Evolutionary conservation across 768 basidiomycete species (phyloP).

Genomic region (Russula emetica): DNA sequence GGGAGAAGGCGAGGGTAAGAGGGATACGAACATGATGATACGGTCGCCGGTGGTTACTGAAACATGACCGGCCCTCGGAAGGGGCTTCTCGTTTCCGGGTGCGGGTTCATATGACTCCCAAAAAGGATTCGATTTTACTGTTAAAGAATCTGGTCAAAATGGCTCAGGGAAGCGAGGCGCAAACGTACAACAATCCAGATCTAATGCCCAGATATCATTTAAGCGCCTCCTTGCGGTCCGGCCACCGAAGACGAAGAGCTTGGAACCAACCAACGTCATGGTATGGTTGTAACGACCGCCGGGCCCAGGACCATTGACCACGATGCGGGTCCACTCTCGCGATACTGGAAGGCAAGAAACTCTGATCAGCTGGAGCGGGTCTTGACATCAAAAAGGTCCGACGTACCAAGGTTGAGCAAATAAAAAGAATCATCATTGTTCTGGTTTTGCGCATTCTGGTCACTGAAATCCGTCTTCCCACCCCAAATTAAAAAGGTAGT

Average conservation of each 20-base stretch:
- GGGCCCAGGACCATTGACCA: slow-evolving; percentile 56
- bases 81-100: slow-evolving; percentile 55
- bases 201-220: slow-evolving; percentile 94
- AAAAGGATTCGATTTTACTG: slow-evolving; percentile 69
- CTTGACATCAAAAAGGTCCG: slow-evolving; percentile 2
- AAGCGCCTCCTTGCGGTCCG: slow-evolving; percentile 71
- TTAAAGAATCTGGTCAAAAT: slow-evolving; percentile 7
- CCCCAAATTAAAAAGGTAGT: slow-evolving; percentile 92
- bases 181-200: slow-evolving; percentile 83
- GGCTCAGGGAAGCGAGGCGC: slow-evolving; percentile 8
- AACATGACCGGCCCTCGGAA: slow-evolving; percentile 87
- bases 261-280: slow-evolving; percentile 85
- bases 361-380: background rate
- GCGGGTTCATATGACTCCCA: slow-evolving; percentile 61
- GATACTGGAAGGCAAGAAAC: slow-evolving; percentile 51
- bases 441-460: slow-evolving; percentile 57
- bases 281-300: slow-evolving; percentile 93
- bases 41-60: too few species aligned
- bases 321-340: slow-evolving; percentile 90
- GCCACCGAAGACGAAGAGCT: slow-evolving; percentile 93
- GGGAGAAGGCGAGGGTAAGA: too few species aligned
- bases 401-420: slow-evolving; percentile 86
- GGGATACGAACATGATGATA: too few species aligned
- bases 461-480: slow-evolving; percentile 86
- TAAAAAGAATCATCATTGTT: slow-evolving; percentile 90